Evolutionary conservation across 192 early-diverging fungal genomes (phyloP).

Genomic region (Umbelopsis vinacea): DNA sequence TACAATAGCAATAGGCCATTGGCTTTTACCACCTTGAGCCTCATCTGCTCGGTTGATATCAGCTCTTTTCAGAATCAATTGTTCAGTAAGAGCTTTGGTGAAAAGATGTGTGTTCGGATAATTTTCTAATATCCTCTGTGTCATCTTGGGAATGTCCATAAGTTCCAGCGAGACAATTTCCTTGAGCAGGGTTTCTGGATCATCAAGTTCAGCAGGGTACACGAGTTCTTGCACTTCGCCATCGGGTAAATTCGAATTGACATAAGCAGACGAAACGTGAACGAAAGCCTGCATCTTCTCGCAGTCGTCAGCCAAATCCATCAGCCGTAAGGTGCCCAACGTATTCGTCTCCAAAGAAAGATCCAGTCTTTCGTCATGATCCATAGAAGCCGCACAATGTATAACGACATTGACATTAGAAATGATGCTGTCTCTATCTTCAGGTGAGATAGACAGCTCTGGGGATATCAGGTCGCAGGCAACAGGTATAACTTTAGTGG

Average conservation of each 20-base stretch:
- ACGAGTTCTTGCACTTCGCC: constrained; percentile 43
- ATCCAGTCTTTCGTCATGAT: constrained; percentile 53
- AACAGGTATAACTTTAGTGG: constrained; percentile 53
- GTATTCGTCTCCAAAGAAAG: constrained; percentile 50
- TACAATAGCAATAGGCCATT: constrained; percentile 46
- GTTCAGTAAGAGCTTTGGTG: constrained; percentile 54
- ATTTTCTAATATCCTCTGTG: constrained; percentile 34
- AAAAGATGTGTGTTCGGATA: constrained; percentile 60
- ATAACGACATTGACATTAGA: constrained; percentile 50
- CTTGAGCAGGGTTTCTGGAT: constrained; percentile 39
- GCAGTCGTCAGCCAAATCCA: constrained; percentile 47
- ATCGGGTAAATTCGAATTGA: constrained; percentile 36
- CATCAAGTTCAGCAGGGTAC: constrained; percentile 42
- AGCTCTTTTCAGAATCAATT: constrained; percentile 47
- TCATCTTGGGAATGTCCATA: constrained; percentile 45
- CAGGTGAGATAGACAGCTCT: constrained; percentile 44
- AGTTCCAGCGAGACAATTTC: constrained; percentile 42
- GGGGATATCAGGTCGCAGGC: constrained; percentile 50
- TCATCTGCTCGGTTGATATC: constrained; percentile 44
- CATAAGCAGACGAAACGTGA: constrained; percentile 41
- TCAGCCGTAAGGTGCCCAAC: constrained; percentile 43
- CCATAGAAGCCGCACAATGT: constrained; percentile 56
- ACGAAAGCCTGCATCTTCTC: constrained; percentile 42
- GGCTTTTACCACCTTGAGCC: constrained; percentile 40
- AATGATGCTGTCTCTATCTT: constrained; percentile 44